Percentiles rank a stretch among this genome's conserved stretches.
Evolutionary conservation across 371 early-diverging fungal genomes (phyloP).

Genomic region (Syncephalastrum racemosum): DNA sequence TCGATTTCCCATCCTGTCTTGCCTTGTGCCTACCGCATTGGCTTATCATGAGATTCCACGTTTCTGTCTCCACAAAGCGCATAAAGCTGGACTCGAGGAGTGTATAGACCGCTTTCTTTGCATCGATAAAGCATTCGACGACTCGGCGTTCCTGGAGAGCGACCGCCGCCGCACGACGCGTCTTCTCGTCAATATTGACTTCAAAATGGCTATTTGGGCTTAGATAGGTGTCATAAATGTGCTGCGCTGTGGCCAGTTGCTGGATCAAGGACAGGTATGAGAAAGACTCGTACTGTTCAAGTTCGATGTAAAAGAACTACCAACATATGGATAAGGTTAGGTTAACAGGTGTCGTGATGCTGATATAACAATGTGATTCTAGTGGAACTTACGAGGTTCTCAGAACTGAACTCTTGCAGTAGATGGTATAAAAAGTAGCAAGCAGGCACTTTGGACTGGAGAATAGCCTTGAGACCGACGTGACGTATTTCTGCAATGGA

Average conservation of each 20-base stretch:
- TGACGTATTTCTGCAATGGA: conserved; percentile 50
- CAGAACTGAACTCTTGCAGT: conserved; percentile 54
- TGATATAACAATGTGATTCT: background rate
- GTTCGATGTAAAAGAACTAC: conserved; percentile 60
- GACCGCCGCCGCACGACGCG: conserved; percentile 32
- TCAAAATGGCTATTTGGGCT: conserved; percentile 54
- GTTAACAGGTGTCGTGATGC: background rate
- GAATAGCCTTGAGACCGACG: conserved; percentile 56
- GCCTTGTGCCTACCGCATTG: conserved; percentile 31
- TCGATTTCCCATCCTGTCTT: too few relatives aligned
- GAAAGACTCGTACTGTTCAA: conserved; percentile 55
- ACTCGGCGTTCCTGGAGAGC: conserved; percentile 31
- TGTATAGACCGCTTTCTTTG: conserved; percentile 51
- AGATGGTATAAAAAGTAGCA: conserved; percentile 59
- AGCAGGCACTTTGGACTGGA: conserved; percentile 53
- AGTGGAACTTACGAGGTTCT: conserved; percentile 53
- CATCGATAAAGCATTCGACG: conserved; percentile 43
- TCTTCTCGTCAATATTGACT: conserved; percentile 59
- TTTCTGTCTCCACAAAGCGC: conserved; percentile 38
- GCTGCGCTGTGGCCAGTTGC: conserved; percentile 52
- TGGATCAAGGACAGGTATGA: conserved; percentile 32
- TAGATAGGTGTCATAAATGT: conserved; percentile 56
- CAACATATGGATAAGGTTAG: conserved; percentile 3
- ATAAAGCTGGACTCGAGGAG: conserved; percentile 55
- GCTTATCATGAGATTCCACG: conserved; percentile 34